Percentiles rank a stretch among this genome's conserved stretches.
Conservation (phyloP, 768 basidiomycete genomes). For the Auriscalpium vulgare region DNA sequence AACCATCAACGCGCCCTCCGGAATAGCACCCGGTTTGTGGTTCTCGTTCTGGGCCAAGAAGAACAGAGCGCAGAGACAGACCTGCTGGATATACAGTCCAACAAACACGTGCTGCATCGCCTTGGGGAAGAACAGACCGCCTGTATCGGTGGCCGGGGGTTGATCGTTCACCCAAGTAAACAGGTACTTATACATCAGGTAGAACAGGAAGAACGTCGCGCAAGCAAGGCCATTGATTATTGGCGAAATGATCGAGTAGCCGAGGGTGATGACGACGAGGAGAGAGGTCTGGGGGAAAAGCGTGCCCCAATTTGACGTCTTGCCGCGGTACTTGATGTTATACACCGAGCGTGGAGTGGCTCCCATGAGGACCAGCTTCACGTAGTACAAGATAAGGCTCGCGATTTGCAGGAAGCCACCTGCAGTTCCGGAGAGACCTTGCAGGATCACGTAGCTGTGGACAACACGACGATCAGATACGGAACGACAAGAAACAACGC, state of each 20-base stretch:
- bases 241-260: constrained; percentile 86
- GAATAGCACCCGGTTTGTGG: constrained; percentile 45
- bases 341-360: constrained; percentile 85
- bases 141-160: constrained; percentile 64
- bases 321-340: constrained; percentile 68
- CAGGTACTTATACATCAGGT: constrained; percentile 61
- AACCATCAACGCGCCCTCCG: constrained; percentile 79
- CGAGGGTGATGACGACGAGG: constrained; percentile 72
- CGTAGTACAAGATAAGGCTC: constrained; percentile 75
- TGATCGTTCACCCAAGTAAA: constrained; percentile 54
- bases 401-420: constrained; percentile 78
- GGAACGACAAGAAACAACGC: not conserved
- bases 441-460: constrained; percentile 63
- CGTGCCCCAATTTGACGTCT: constrained; percentile 70
- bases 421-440: constrained; percentile 73
- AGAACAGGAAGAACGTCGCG: constrained; percentile 77
- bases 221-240: constrained; percentile 88
- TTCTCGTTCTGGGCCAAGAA: constrained; percentile 69
- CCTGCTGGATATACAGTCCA: constrained; percentile 85
- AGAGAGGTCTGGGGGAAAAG: constrained; percentile 68
- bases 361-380: constrained; percentile 81
- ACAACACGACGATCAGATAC: not conserved
- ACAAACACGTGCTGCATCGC: constrained; percentile 92
- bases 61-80: constrained; percentile 82
- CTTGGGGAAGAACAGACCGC: constrained; percentile 92